These are phyloP conservation scores for Melanogaster broomeanus DNA, from an alignment of 768 basidiomycete genomes.

Conservation along the genomic window DNA sequence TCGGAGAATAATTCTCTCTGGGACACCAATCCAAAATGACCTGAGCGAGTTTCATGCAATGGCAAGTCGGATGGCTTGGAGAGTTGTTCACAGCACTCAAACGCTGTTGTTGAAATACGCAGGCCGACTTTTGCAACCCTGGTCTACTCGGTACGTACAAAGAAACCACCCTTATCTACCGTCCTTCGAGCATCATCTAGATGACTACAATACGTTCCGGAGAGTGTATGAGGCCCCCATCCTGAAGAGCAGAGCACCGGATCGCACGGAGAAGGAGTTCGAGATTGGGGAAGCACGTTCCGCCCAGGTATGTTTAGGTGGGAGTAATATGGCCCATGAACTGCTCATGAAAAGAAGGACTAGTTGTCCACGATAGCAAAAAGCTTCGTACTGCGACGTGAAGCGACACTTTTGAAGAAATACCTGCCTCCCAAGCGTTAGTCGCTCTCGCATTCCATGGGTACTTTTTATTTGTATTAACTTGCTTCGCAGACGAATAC, in stretches of 20 bases:
- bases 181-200: conserved; percentile 36
- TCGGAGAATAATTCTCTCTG: conserved; percentile 86
- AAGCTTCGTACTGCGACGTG: conserved; percentile 90
- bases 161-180: conserved; percentile 1
- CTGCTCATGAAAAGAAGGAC: neutral
- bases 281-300: conserved; percentile 79
- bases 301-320: conserved; percentile 60
- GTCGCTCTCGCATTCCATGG: conserved; percentile 25
- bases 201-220: conserved; percentile 74
- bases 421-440: conserved; percentile 91
- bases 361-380: conserved; percentile 75
- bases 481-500: conserved; percentile 75
- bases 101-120: conserved; percentile 1
- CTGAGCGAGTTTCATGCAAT: conserved; percentile 94
- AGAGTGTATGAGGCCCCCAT: conserved; percentile 88
- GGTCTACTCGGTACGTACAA: conserved; percentile 68
- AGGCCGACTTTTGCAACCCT: conserved; percentile 96
- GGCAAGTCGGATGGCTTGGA: conserved; percentile 48
- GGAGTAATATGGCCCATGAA: neutral
- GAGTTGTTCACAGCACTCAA: neutral
- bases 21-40: conserved; percentile 98
- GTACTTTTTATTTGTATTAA: conserved; percentile 1
- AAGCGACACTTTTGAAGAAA: conserved; percentile 76
- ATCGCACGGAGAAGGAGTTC: conserved; percentile 67
- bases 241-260: conserved; percentile 79